Percentiles rank a stretch among this genome's conserved stretches.
phyloP scores from a whole-genome alignment of 164 flowering plant species.

The Cinnamomum micranthum region DNA sequence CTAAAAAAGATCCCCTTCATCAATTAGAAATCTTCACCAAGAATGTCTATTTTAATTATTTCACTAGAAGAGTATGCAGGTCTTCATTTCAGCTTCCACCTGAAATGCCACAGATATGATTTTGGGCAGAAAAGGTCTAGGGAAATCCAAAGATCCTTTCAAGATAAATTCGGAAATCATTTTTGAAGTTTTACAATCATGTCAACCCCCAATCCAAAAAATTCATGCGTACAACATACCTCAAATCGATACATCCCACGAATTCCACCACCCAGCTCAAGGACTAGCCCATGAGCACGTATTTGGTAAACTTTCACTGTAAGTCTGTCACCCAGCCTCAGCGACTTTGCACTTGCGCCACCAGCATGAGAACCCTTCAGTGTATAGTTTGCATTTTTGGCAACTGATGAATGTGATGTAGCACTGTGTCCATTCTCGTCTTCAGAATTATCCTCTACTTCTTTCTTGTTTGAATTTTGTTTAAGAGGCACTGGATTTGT shows the following conservation, averaged over 20 bases:
- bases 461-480: conserved; percentile 6
- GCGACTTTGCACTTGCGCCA: conserved; percentile 34
- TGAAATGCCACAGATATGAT: neutral
- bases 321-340: conserved; percentile 62
- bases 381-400: conserved; percentile 4
- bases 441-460: neutral
- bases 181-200: too few species aligned
- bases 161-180: too few species aligned
- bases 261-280: conserved; percentile 76
- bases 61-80: too few species aligned
- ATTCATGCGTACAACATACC: conserved; percentile 34
- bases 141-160: neutral
- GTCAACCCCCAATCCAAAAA: neutral
- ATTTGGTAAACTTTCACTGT: conserved; percentile 66
- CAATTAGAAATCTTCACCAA: neutral
- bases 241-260: conserved; percentile 84
- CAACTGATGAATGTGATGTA: neutral
- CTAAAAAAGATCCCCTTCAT: too few species aligned
- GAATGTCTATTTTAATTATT: too few species aligned
- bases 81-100: too few species aligned
- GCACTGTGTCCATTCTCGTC: neutral
- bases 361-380: conserved; percentile 16
- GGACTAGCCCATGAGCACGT: conserved; percentile 79
- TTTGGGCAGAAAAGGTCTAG: neutral
- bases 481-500: conserved; percentile 15